A percentile compares a stretch with the other conserved stretches of the same genome.
phyloP scores from a whole-genome alignment of 345 rosid genomes.

The Combretum micranthum region DNA sequence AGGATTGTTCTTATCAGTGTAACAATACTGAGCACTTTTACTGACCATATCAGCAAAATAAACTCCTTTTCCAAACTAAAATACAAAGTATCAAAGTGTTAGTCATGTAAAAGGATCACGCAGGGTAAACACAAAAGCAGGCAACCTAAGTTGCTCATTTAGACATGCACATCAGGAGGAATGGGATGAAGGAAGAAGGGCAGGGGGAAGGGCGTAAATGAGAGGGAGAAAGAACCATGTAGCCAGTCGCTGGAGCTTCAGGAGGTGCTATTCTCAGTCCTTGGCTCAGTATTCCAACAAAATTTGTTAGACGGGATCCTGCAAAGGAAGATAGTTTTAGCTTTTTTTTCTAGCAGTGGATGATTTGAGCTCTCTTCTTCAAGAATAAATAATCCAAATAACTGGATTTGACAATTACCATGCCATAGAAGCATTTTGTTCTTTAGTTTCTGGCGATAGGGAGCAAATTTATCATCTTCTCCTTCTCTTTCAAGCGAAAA shows the following conservation, averaged over 20 bases:
- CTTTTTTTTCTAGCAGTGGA: neutral
- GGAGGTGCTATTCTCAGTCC: slow-evolving; percentile 98
- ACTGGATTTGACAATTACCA: slow-evolving; percentile 34
- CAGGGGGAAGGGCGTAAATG: slow-evolving; percentile 6
- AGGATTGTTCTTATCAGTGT: slow-evolving; percentile 61
- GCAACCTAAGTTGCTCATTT: too few species aligned
- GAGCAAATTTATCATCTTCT: slow-evolving; percentile 76
- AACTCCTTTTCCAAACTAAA: slow-evolving; percentile 93
- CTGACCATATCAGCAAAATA: slow-evolving; percentile 98
- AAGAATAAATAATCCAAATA: neutral
- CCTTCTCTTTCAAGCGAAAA: slow-evolving; percentile 89
- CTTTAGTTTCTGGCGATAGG: slow-evolving; percentile 52
- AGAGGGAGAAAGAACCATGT: slow-evolving; percentile 62
- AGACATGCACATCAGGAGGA: neutral
- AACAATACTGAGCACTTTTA: slow-evolving; percentile 98
- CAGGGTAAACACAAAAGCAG: neutral
- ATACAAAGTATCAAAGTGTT: slow-evolving; percentile 10
- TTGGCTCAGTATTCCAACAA: slow-evolving; percentile 93
- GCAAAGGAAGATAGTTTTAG: slow-evolving; percentile 10
- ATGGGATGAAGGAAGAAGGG: neutral
- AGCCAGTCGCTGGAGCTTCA: slow-evolving; percentile 98
- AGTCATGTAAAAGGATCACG: slow-evolving; percentile 12
- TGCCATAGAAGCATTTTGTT: slow-evolving; percentile 96
- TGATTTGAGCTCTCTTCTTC: neutral
- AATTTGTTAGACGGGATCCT: slow-evolving; percentile 94